Base-by-base conservation (phyloP, 2,329 filamentous ascomycete species). In the Neofusicoccum kwambonambiense region DNA sequence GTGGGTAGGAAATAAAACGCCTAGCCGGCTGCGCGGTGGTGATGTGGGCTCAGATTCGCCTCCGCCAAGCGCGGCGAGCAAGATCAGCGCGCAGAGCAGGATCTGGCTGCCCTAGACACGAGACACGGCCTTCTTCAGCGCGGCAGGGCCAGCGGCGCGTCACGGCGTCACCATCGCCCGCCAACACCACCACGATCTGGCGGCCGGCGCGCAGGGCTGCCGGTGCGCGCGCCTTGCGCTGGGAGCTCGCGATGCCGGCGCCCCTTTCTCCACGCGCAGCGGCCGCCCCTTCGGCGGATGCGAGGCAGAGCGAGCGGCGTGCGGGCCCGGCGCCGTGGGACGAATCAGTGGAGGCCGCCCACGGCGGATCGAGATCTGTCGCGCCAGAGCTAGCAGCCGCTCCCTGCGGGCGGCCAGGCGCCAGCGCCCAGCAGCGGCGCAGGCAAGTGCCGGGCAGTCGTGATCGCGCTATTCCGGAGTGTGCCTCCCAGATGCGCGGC, bases 331-430 rank as follows among this genome's bases (percentile, higher is more conserved):
- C 31, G 19, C 27, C 50, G 31, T 49, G 62, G 50, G 50, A 47
- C 62, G 41, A 64, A 57, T 64, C 60, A 62, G 58, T 62, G 58
- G 58, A 51, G 58, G 58, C 44, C 27, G 42, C 44, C 60, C 39
- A 44, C 47, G 60, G 47, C 57, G 19, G 60, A 62, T 62, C 60
- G 44, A 49, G 60, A 62, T 62, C 60, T 62, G 57, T 58, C 54
- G 57, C 60, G 47, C 47, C 60, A 62, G 47, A 51, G 47, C 60
- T 62, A 62, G 45, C 19, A 50, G 45, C 45, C 47, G 45, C 60
- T 62, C 60, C 60, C 60, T 62, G 60, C 60, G 47, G 44, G 60
- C 37, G 31, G 47, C 60, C 47, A 52, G 37, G 37, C 8, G 37
- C 11, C 37, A 15, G 45, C 47, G 44, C 41, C 41, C 13, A 19